Conservation (phyloP, 768 basidiomycete species). For the Suillus weaverae region DNA sequence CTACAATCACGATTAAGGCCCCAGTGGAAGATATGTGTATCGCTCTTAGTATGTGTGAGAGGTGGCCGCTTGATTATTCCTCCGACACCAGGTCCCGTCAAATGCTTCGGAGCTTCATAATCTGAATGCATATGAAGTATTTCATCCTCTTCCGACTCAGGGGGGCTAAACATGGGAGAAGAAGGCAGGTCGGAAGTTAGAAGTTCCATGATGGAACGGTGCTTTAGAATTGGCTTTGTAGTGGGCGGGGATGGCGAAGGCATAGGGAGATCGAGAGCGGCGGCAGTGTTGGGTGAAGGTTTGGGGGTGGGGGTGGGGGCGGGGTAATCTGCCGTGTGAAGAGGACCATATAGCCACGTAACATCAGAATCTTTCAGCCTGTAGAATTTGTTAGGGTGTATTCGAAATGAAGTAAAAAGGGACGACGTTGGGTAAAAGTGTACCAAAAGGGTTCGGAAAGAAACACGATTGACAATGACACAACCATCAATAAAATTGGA, state of each 20-base stretch:
- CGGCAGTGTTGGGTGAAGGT: constrained; percentile 37
- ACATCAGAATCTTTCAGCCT: constrained; percentile 99
- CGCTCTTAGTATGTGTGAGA: constrained; percentile 83
- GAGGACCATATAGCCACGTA: constrained; percentile 97
- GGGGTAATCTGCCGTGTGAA: constrained; percentile 92
- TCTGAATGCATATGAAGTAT: constrained; percentile 20
- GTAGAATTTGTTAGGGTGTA: constrained; percentile 18
- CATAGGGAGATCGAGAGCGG: constrained; percentile 38
- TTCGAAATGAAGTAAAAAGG: neutral
- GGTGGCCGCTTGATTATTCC: constrained; percentile 44
- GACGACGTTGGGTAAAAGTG: neutral
- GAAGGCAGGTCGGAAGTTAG: constrained; percentile 72
- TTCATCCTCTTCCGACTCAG: constrained; percentile 53
- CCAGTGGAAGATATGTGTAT: constrained; percentile 73
- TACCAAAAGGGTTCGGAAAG: neutral
- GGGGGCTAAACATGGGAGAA: constrained; percentile 61
- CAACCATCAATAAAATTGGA: constrained; percentile 10
- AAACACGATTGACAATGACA: constrained; percentile 10
- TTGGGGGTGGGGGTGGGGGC: constrained; percentile 62
- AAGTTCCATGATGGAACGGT: constrained; percentile 88
- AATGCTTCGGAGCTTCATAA: constrained; percentile 13
- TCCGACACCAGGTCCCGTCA: neutral
- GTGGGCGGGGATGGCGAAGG: constrained; percentile 33
- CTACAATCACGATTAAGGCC: constrained; percentile 46
- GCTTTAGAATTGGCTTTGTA: constrained; percentile 91